These are phyloP conservation scores for Arthrinium phaeospermum DNA, from an alignment of 2,329 filamentous ascomycete species.

Conservation along the genomic window DNA sequence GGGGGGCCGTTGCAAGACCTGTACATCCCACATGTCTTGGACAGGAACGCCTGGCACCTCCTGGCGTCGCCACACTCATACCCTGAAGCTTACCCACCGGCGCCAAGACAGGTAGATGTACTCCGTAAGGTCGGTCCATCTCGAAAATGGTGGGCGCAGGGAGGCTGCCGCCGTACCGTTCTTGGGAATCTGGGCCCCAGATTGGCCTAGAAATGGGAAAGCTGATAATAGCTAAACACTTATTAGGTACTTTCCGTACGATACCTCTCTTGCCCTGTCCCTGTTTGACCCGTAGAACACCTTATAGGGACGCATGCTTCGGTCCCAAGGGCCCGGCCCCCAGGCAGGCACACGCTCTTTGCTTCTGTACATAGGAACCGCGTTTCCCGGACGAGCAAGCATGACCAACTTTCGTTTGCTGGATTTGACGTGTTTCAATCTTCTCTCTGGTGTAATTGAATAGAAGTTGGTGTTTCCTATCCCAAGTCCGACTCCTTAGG, in stretches of 20 bases:
- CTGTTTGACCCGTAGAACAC: conserved; percentile 9
- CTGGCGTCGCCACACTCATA: not conserved
- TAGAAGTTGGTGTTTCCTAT: conserved; percentile 5
- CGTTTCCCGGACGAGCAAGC: not conserved
- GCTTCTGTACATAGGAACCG: not conserved
- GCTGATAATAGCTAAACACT: not conserved
- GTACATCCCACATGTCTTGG: conserved; percentile 1
- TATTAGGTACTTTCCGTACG: not conserved
- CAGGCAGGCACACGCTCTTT: not conserved
- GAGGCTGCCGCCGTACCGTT: not conserved
- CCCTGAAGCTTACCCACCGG: not conserved
- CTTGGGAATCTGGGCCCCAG: not conserved
- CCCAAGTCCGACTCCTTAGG: conserved; percentile 12
- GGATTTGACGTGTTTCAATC: not conserved
- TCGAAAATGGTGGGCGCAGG: not conserved
- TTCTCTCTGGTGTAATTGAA: not conserved
- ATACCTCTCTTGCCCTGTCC: not conserved
- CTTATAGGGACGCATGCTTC: not conserved
- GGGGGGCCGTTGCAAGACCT: not conserved
- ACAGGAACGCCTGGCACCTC: not conserved
- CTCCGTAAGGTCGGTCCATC: not conserved
- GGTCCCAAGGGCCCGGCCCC: not conserved
- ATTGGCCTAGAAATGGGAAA: not conserved
- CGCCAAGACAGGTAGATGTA: not conserved
- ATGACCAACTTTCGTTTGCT: not conserved